Conservation (phyloP, 1,139 yeast genomes). For the Sugiyamaella castrensis region DNA sequence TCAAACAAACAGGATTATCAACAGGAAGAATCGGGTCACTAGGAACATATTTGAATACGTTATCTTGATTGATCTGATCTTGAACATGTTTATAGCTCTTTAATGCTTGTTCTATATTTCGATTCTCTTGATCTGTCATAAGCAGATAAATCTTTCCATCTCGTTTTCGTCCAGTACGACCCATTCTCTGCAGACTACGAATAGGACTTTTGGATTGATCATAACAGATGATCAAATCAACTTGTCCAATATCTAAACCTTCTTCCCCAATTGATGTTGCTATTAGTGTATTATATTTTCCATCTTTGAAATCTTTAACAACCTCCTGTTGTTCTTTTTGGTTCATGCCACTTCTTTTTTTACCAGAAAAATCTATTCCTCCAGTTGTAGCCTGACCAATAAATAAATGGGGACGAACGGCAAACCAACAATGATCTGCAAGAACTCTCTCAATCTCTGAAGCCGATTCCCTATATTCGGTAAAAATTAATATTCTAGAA, state of each 20-base stretch:
- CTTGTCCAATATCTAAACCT: constrained; percentile 97
- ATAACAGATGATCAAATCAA: constrained; percentile 85
- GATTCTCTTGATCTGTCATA: constrained; percentile 73
- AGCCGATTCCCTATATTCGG: constrained; percentile 87
- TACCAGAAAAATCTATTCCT: too few relatives aligned
- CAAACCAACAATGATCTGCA: constrained; percentile 42
- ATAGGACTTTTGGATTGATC: constrained; percentile 94
- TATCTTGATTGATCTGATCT: constrained; percentile 44
- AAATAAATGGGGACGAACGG: constrained; percentile 74
- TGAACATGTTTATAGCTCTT: constrained; percentile 81
- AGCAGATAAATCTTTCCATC: constrained; percentile 81
- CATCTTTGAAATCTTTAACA: constrained; percentile 67
- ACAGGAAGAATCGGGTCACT: constrained; percentile 69
- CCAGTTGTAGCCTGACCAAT: constrained; percentile 65
- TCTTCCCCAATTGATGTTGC: constrained; percentile 99
- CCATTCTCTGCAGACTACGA: constrained; percentile 92
- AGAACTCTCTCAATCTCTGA: constrained; percentile 74
- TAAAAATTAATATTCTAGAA: constrained; percentile 80
- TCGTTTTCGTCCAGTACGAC: constrained; percentile 94
- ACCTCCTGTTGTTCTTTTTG: constrained; percentile 51
- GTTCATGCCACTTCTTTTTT: constrained; percentile 35
- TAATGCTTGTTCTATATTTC: constrained; percentile 81
- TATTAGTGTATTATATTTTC: constrained; percentile 72
- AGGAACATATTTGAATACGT: constrained; percentile 35
- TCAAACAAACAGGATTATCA: constrained; percentile 50